Conservation (phyloP, 768 basidiomycete species). For the Megacollybia marginata region DNA sequence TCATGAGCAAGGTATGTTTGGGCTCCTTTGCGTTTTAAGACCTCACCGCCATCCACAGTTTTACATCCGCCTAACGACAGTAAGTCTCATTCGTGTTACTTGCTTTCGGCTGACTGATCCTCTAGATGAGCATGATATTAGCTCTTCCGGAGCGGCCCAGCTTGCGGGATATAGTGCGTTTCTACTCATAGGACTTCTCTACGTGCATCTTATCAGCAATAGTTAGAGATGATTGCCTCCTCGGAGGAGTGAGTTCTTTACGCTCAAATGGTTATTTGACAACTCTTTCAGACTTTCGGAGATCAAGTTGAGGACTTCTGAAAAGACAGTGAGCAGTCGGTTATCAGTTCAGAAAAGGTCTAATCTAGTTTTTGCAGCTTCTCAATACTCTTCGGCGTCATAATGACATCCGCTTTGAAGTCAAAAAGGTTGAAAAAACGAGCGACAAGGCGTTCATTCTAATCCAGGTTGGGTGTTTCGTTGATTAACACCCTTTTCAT, state of each 20-base stretch:
- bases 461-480: constrained; percentile 48
- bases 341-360: neutral
- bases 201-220: neutral
- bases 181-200: neutral
- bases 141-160: constrained; percentile 46
- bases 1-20: constrained; percentile 74
- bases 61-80: constrained; percentile 63
- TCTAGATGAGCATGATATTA: constrained; percentile 63
- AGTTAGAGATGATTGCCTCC: constrained; percentile 59
- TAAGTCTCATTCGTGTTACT: neutral
- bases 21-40: constrained; percentile 1
- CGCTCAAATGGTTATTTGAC: neutral
- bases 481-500: neutral
- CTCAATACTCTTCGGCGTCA: constrained; percentile 66
- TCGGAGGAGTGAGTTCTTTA: constrained; percentile 54
- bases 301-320: constrained; percentile 63
- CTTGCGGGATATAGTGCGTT: constrained; percentile 61
- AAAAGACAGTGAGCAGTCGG: constrained; percentile 51
- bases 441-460: constrained; percentile 76
- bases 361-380: constrained; percentile 18
- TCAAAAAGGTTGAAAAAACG: constrained; percentile 63
- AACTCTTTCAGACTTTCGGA: constrained; percentile 48
- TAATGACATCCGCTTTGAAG: constrained; percentile 72
- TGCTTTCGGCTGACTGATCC: neutral
- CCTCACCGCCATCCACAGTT: constrained; percentile 35